phyloP scores from a whole-genome alignment of 768 basidiomycete genomes.

The Lactarius akahatsu region DNA sequence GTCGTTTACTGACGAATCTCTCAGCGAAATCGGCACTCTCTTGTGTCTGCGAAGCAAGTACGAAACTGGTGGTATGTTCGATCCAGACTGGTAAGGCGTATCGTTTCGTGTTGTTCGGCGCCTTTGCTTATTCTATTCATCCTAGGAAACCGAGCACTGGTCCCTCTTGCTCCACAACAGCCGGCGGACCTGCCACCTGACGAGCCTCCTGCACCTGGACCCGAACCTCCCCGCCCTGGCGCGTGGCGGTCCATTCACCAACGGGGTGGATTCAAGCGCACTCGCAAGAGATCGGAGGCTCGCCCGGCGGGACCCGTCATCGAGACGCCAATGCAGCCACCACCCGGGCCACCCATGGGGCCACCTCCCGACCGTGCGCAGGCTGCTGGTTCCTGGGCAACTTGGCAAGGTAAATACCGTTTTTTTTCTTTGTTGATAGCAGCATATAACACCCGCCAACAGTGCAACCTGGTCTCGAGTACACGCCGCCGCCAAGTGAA shows the following conservation, averaged over 20 bases:
- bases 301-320: slow-evolving; percentile 20
- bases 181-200: slow-evolving; percentile 30
- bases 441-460: slow-evolving; percentile 13
- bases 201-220: slow-evolving; percentile 30
- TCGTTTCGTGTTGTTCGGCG: not conserved
- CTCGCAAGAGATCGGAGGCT: slow-evolving; percentile 24
- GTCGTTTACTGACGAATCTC: slow-evolving; percentile 6
- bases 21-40: slow-evolving; percentile 75
- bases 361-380: slow-evolving; percentile 30
- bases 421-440: not conserved
- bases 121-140: slow-evolving; percentile 41
- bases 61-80: slow-evolving; percentile 82
- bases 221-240: slow-evolving; percentile 30
- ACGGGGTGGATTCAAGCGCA: slow-evolving; percentile 26
- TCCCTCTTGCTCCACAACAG: slow-evolving; percentile 31
- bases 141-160: slow-evolving; percentile 39
- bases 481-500: slow-evolving; percentile 61
- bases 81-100: slow-evolving; percentile 64
- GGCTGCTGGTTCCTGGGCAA: slow-evolving; percentile 40
- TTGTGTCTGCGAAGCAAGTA: slow-evolving; percentile 72
- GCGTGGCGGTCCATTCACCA: slow-evolving; percentile 31
- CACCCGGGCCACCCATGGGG: not conserved
- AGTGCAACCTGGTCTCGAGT: slow-evolving; percentile 60
- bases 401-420: slow-evolving; percentile 42
- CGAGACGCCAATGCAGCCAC: slow-evolving; percentile 13